Evolutionary conservation across 768 basidiomycete species (phyloP).

Genomic region (Lactarius akahatsu): DNA sequence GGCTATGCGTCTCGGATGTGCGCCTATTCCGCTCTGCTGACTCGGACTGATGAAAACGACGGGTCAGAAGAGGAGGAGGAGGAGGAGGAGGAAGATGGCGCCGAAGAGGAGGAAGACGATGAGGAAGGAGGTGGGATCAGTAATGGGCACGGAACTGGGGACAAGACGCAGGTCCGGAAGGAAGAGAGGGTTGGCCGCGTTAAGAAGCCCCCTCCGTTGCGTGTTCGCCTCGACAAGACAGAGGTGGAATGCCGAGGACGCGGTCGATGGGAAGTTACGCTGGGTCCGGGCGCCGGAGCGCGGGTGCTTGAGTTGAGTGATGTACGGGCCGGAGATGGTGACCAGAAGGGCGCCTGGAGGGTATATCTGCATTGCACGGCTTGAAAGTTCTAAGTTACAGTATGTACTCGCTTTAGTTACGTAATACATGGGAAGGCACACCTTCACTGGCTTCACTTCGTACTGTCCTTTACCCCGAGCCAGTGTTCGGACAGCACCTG

Average conservation of each 20-base stretch:
- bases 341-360: slow-evolving; percentile 21
- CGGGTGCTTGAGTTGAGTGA: slow-evolving; percentile 67
- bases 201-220: slow-evolving; percentile 36
- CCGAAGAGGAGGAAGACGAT: slow-evolving; percentile 43
- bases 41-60: slow-evolving; percentile 56
- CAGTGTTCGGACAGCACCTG: too few species aligned
- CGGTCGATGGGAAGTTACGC: slow-evolving; percentile 60
- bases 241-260: slow-evolving; percentile 45
- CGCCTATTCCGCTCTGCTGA: slow-evolving; percentile 57
- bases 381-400: not conserved
- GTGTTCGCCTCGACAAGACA: slow-evolving; percentile 59
- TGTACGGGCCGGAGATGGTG: slow-evolving; percentile 2
- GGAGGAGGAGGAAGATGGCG: slow-evolving; percentile 35
- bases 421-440: too few species aligned
- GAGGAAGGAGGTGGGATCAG: slow-evolving; percentile 32
- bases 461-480: too few species aligned
- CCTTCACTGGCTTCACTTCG: too few species aligned
- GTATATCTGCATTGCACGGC: slow-evolving; percentile 20
- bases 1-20: slow-evolving; percentile 53
- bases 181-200: slow-evolving; percentile 31
- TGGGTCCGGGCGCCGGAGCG: slow-evolving; percentile 51
- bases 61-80: slow-evolving; percentile 55
- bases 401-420: too few species aligned
- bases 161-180: slow-evolving; percentile 38
- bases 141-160: not conserved